phyloP scores from a whole-genome alignment of 306 rosid genomes.

The Begonia masoniana region DNA sequence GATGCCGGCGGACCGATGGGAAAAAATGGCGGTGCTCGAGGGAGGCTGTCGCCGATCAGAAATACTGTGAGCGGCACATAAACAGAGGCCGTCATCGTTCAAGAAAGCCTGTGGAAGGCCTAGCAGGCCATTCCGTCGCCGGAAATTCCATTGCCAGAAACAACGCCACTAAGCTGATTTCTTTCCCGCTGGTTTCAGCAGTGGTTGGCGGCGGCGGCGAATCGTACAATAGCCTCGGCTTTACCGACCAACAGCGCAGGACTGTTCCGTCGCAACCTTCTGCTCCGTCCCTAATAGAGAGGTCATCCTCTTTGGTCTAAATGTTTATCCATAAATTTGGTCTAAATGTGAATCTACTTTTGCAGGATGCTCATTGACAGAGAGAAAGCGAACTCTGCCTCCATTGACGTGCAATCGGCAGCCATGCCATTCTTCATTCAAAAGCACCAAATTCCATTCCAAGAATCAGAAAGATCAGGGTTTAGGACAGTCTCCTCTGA shows the following conservation, averaged over 20 bases:
- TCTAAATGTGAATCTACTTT: too few species aligned
- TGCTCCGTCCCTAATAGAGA: constrained; percentile 34
- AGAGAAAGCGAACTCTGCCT: constrained; percentile 35
- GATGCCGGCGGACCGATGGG: constrained; percentile 98
- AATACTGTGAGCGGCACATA: constrained; percentile 87
- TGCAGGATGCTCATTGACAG: constrained; percentile 15
- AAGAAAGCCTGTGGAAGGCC: constrained; percentile 99
- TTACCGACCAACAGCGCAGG: constrained; percentile 38
- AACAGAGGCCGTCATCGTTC: constrained; percentile 99
- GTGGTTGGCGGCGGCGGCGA: constrained; percentile 23
- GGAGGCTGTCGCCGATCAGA: constrained; percentile 86
- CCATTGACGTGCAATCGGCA: constrained; percentile 36
- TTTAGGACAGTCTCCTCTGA: too few species aligned
- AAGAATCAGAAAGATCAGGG: too few species aligned
- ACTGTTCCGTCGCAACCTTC: constrained; percentile 17
- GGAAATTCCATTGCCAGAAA: constrained; percentile 22
- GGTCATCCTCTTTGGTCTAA: constrained; percentile 42
- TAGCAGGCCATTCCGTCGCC: constrained; percentile 51
- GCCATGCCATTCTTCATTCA: constrained; percentile 27
- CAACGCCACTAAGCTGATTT: constrained; percentile 15
- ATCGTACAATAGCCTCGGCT: constrained; percentile 27
- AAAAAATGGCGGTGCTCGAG: constrained; percentile 99
- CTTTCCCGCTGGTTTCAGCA: constrained; percentile 24
- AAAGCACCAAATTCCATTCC: constrained; percentile 13
- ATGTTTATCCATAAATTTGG: constrained; percentile 21